Conservation (phyloP, 2,329 filamentous ascomycete species). For the Cadophora malorum region DNA sequence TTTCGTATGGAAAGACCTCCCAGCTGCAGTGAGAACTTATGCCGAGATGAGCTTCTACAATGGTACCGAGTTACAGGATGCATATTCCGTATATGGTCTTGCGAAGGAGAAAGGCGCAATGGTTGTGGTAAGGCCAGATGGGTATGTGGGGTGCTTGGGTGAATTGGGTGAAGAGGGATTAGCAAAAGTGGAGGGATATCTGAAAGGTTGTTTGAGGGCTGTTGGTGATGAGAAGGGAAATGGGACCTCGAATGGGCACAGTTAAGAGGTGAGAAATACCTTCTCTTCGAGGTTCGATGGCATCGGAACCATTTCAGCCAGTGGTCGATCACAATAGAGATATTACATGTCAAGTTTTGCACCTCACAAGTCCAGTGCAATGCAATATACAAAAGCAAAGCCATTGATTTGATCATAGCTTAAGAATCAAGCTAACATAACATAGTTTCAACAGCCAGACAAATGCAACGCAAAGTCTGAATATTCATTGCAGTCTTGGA, state of each 20-base stretch:
- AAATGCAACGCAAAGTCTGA: too few relatives aligned
- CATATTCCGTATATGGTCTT: slow-evolving; percentile 72
- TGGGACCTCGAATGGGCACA: background rate
- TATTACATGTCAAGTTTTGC: too few relatives aligned
- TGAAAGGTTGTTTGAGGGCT: background rate
- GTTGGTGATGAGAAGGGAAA: background rate
- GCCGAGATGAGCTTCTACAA: slow-evolving; percentile 66
- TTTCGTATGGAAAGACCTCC: slow-evolving; percentile 43
- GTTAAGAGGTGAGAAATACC: background rate
- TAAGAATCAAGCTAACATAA: too few relatives aligned
- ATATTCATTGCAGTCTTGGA: too few relatives aligned
- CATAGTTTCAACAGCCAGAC: too few relatives aligned
- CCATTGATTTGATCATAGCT: too few relatives aligned
- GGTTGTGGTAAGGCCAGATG: slow-evolving; percentile 73
- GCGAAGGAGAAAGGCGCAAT: slow-evolving; percentile 62
- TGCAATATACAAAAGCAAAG: too few relatives aligned
- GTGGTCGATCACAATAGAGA: too few relatives aligned
- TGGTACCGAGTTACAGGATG: slow-evolving; percentile 58
- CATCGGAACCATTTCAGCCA: too few relatives aligned
- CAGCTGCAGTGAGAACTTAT: slow-evolving; percentile 63
- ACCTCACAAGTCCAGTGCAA: too few relatives aligned
- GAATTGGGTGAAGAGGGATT: background rate
- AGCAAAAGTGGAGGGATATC: background rate
- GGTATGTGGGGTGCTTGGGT: slow-evolving; percentile 63
- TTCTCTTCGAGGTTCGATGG: background rate